Conservation (phyloP, 768 basidiomycete genomes). For the Suillus subalutaceus region DNA sequence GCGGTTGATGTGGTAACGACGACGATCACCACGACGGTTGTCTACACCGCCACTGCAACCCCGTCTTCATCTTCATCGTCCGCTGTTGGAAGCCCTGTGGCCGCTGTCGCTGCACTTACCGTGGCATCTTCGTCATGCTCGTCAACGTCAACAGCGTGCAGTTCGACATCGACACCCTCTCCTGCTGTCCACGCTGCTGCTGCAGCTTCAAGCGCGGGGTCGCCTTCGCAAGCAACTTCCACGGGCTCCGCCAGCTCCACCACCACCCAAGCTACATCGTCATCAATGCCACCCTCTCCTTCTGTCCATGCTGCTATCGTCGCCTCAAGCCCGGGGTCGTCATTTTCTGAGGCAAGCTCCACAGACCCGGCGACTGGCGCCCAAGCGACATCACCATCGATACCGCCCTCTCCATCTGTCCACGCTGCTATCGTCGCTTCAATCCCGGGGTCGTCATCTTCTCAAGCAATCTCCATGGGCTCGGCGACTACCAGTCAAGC, state of each 20-base stretch:
- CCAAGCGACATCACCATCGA: neutral
- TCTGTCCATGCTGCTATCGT: neutral
- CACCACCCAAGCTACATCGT: conserved; percentile 2
- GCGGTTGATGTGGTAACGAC: conserved; percentile 17
- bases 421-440: neutral
- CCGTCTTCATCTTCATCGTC: conserved; percentile 17
- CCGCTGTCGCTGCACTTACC: conserved; percentile 1
- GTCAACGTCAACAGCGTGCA: neutral
- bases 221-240: neutral
- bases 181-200: neutral
- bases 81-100: conserved; percentile 6
- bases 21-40: conserved; percentile 30
- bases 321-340: neutral
- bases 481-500: conserved; percentile 7
- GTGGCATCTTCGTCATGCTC: neutral
- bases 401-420: neutral
- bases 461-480: neutral
- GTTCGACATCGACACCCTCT: neutral
- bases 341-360: neutral
- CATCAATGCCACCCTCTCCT: neutral
- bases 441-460: neutral
- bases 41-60: conserved; percentile 15
- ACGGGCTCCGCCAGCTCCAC: neutral
- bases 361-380: neutral
- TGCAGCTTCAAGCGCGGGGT: neutral